A percentile compares a stretch with the other conserved stretches of the same genome.
phyloP scores from a whole-genome alignment of 441 rosid genomes.

The Gossypium davidsonii region DNA sequence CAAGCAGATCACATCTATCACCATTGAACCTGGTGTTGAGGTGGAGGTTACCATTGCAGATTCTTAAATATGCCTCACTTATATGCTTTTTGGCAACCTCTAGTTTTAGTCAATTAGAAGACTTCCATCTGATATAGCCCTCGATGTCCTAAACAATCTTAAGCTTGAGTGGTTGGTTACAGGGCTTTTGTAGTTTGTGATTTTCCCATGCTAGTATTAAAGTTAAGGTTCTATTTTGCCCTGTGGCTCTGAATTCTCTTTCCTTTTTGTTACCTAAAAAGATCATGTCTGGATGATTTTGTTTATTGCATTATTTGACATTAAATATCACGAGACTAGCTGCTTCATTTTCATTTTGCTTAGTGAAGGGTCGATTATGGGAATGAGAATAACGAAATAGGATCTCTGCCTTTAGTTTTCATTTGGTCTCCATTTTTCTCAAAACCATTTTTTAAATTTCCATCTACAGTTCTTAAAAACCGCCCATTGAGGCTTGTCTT shows the following conservation, averaged over 20 bases:
- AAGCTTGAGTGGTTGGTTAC: background rate
- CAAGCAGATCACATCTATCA: constrained; percentile 54
- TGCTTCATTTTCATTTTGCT: background rate
- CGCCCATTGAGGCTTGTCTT: too few species aligned
- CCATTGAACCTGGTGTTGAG: constrained; percentile 58
- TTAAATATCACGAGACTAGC: background rate
- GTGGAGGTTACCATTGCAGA: constrained; percentile 57
- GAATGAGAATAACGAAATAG: background rate
- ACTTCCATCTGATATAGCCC: background rate
- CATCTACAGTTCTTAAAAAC: too few species aligned
- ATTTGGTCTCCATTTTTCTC: too few species aligned
- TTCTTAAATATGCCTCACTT: constrained; percentile 21
- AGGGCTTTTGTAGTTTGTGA: background rate
- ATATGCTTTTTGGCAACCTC: constrained; percentile 5
- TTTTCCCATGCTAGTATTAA: background rate
- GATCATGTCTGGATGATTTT: background rate
- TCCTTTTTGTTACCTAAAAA: background rate
- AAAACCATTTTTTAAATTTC: too few species aligned
- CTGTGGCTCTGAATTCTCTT: constrained; percentile 19
- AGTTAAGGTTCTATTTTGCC: constrained; percentile 7
- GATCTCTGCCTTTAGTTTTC: background rate
- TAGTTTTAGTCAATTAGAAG: constrained; percentile 14
- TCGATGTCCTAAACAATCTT: constrained; percentile 6
- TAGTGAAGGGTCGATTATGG: too few species aligned
- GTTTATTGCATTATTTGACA: background rate